Base-by-base conservation (phyloP, 1,284 basidiomycete genomes). In the Stereum hirsutum region DNA sequence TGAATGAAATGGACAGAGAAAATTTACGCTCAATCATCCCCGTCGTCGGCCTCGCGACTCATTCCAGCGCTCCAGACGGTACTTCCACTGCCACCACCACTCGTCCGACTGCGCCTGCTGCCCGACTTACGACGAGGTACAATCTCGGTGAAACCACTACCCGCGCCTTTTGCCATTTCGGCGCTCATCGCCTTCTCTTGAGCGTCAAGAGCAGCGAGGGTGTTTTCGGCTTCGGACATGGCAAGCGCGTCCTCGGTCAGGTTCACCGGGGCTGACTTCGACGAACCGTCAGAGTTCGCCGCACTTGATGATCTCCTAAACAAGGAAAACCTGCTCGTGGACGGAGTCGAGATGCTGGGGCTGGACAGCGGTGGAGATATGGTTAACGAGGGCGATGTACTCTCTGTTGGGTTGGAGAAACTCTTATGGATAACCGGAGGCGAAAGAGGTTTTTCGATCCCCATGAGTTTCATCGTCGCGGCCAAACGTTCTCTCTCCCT, bases 391-490 rank as follows among this genome's bases (percentile, higher is more conserved):
- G 34, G 66, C 57, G 32, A 12, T 20, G 33, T 10, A 35, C 15
- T 35, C 14, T 51, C 53, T 20, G 52, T 57, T 4, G 68, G 60
- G n/a, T 64, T 57, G 8, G 68, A 70, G 42, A 61, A 60, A 46
- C 63, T 68, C 52, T 70, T 73, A 52, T 67, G 61, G 45, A 69
- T 54, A 20, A 62, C 59, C 19, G 65, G 58, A 39, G 64, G 49
- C 24, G 54, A 58, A 7, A 61, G 54, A 1, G 81, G 78, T 55
- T 66, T 67, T 41, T 89, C 79, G 45, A 93, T 87, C 7, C 91
- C 91, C 88, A 93, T 90, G 25, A 94, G 68, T 61, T 91, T 91
- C 82, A 94, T 85, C 10, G 87, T 87, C 10, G 90, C 89, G 54
- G 87, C 72, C 46, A 93, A 66, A 12, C 89, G 76, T 60, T 92